Percentiles rank a stretch among this genome's conserved stretches.
Evolutionary conservation across 345 rosid species (phyloP).

Genomic region (Melaleuca quinquenervia): DNA sequence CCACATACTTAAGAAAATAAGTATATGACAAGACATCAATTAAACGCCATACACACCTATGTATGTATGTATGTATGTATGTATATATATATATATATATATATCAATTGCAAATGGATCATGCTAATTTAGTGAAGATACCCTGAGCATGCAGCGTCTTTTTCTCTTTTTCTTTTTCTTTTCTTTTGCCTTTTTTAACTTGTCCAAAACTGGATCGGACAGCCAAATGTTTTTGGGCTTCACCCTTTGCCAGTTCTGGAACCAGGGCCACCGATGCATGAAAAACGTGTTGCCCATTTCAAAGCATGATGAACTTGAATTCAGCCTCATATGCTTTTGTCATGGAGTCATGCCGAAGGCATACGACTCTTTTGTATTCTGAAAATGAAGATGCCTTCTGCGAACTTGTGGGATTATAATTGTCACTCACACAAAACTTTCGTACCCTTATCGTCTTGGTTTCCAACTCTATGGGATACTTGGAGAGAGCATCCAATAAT

Average conservation of each 20-base stretch:
- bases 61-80: too few relatives aligned
- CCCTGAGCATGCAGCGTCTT: neutral
- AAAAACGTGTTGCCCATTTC: neutral
- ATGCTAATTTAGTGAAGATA: too few relatives aligned
- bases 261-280: neutral
- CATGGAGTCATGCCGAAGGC: neutral
- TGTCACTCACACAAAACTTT: fast-evolving
- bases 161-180: neutral
- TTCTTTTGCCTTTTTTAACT: neutral
- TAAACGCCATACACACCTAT: neutral
- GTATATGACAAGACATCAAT: neutral
- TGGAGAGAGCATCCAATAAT: neutral
- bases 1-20: neutral
- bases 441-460: fast-evolving
- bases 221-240: neutral
- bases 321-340: neutral
- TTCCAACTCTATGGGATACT: neutral
- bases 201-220: neutral
- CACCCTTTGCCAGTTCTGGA: neutral
- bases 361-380: neutral
- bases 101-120: too few relatives aligned
- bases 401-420: neutral
- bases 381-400: neutral
- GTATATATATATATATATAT: neutral
- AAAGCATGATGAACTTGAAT: neutral